Evolutionary conservation across 2,329 filamentous ascomycete species (phyloP).

Genomic region (Xylariaceae sp.): DNA sequence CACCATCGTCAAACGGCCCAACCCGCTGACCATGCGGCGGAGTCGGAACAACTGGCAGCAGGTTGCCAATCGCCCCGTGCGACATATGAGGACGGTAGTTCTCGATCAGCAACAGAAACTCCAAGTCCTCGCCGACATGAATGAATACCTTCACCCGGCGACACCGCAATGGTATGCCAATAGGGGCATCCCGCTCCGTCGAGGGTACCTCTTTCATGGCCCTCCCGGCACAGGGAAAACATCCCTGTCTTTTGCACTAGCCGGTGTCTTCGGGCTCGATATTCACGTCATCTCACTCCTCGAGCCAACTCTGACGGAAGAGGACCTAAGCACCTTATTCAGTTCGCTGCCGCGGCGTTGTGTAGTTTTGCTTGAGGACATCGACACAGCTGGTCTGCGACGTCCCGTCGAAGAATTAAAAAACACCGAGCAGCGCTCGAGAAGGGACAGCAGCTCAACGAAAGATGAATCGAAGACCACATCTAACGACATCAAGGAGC

Average conservation of each 20-base stretch:
- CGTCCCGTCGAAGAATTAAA: constrained; percentile 44
- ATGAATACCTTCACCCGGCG: constrained; percentile 75
- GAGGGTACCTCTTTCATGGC: constrained; percentile 80
- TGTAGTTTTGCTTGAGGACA: constrained; percentile 72
- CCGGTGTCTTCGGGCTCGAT: constrained; percentile 69
- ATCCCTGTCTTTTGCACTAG: constrained; percentile 68
- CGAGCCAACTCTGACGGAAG: constrained; percentile 66
- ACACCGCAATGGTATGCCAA: constrained; percentile 77
- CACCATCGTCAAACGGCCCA: constrained; percentile 63
- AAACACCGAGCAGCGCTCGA: constrained; percentile 27
- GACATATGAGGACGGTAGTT: constrained; percentile 77
- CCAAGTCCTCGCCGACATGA: constrained; percentile 72
- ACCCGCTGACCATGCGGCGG: constrained; percentile 52
- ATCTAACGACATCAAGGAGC: constrained; percentile 46
- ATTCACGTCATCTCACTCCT: constrained; percentile 69
- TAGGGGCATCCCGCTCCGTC: constrained; percentile 74
- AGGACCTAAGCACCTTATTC: constrained; percentile 65
- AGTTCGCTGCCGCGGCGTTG: constrained; percentile 65
- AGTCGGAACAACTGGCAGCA: constrained; percentile 58
- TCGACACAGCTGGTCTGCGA: constrained; percentile 68
- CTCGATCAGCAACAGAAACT: constrained; percentile 71
- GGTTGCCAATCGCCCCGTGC: constrained; percentile 67
- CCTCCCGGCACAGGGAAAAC: constrained; percentile 79
- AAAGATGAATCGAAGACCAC: constrained; percentile 13
- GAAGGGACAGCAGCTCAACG: constrained; percentile 17